Base-by-base conservation (phyloP, 148 eudicot species). In the Camellia granthamiana region DNA sequence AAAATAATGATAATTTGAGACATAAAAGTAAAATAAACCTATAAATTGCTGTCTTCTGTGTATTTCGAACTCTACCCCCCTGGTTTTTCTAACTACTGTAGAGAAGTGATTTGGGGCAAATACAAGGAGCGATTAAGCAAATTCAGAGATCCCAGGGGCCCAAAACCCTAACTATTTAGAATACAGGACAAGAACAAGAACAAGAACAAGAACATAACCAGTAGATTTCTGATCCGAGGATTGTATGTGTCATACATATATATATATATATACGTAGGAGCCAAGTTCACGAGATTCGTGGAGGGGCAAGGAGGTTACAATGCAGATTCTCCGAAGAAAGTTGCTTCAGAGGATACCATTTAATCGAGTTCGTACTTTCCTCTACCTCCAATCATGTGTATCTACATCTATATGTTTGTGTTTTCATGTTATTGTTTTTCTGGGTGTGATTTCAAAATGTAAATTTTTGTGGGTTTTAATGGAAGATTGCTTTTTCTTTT, bases 251-350 rank as follows among this genome's bases (percentile, higher is more conserved):
- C 1, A 30, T 30, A 30, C 38, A 30, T 30, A 30, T 30, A 30
- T 61, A 16, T 61, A 15, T 18, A 18, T 8, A 8, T 18, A 38
- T 7, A 38, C 21, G 38, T 30, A 30, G 38, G 38, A 30, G 38
- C 38, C 38, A 30, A 30, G 38, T 30, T 30, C 38, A 30, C 38
- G 38, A 30, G 38, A 30, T 30, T 30, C 38, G 38, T 30, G 38
- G 38, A 30, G 38, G 65, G 14, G 52, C 18, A 47, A 54, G 81
- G 61, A 72, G 61, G 15, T 18, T 68, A 85, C 43, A 79, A 92
- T 92, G 93, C 87, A 74, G 47, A 76, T 69, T 51, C 69, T 90
- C 42, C 83, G 81, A n/a, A 69, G 80, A 74, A 84, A 78, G 44
- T 63, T 82, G 47, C 67, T 85, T 61, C 91, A 67, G 61, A 82